Conservation (phyloP, 208 protist genomes). For the Crithidia bombi region DNA sequence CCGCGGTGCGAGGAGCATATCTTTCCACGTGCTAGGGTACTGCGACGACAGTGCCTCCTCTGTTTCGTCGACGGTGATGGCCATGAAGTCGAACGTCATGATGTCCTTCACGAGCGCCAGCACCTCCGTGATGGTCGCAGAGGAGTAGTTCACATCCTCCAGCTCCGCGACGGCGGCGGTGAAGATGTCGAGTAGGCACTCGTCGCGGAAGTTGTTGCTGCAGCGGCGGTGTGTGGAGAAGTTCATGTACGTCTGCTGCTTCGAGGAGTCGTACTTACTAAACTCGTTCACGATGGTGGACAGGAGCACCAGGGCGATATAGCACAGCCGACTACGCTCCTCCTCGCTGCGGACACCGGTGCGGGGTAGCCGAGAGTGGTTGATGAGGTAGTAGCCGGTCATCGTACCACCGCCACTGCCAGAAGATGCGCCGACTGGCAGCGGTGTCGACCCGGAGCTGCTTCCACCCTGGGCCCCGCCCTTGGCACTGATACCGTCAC, state of each 20-base stretch:
- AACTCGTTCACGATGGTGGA: constrained; percentile 67
- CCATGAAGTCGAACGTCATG: constrained; percentile 86
- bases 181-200: constrained; percentile 72
- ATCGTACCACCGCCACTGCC: neutral
- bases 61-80: constrained; percentile 84
- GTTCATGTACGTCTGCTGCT: constrained; percentile 68
- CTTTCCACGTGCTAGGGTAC: constrained; percentile 75
- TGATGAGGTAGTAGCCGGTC: constrained; percentile 28
- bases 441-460: constrained; percentile 21
- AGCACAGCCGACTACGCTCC: constrained; percentile 27
- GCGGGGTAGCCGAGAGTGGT: constrained; percentile 18
- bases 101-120: constrained; percentile 64
- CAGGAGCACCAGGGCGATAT: constrained; percentile 61
- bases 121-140: constrained; percentile 40
- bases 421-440: neutral
- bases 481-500: neutral
- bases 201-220: constrained; percentile 81
- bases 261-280: constrained; percentile 72
- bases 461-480: neutral
- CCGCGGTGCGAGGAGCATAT: constrained; percentile 49
- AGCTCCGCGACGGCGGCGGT: constrained; percentile 47
- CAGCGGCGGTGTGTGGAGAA: constrained; percentile 78
- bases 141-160: constrained; percentile 36
- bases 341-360: constrained; percentile 18
- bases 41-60: constrained; percentile 78